phyloP scores from a whole-genome alignment of 2,329 filamentous ascomycete genomes.

The Chalaropsis ovoidea region DNA sequence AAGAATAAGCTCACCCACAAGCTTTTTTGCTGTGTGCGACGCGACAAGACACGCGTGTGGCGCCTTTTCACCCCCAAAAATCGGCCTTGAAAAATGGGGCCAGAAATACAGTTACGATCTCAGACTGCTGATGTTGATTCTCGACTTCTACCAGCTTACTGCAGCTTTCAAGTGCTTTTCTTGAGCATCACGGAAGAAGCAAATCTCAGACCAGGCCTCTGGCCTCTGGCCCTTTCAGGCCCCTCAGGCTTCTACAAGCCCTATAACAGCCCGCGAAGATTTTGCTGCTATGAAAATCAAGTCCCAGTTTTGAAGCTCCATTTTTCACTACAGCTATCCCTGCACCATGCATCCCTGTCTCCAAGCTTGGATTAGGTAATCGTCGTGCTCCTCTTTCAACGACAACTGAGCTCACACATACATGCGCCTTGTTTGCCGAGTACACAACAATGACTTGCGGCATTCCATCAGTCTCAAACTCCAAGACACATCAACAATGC shows the following conservation, averaged over 20 bases:
- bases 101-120: too few species aligned
- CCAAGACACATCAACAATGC: background rate
- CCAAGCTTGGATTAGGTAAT: conserved; percentile 21
- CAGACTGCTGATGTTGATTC: too few species aligned
- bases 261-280: background rate
- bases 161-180: too few species aligned
- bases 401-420: conserved; percentile 1
- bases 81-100: too few species aligned
- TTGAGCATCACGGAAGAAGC: background rate
- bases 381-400: conserved; percentile 23
- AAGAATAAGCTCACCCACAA: background rate
- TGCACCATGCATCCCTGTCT: background rate
- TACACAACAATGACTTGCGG: background rate
- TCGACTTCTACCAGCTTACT: too few species aligned
- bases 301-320: background rate
- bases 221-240: background rate
- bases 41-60: background rate
- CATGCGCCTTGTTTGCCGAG: background rate
- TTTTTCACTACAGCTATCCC: background rate
- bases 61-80: background rate
- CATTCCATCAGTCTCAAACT: conserved; percentile 9
- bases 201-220: background rate
- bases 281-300: background rate
- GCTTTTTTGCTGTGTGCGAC: background rate
- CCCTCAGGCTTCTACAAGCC: background rate